Conservation (phyloP, 2,329 filamentous ascomycete genomes). For the Ophiocordyceps polyrhachis-furcata region DNA sequence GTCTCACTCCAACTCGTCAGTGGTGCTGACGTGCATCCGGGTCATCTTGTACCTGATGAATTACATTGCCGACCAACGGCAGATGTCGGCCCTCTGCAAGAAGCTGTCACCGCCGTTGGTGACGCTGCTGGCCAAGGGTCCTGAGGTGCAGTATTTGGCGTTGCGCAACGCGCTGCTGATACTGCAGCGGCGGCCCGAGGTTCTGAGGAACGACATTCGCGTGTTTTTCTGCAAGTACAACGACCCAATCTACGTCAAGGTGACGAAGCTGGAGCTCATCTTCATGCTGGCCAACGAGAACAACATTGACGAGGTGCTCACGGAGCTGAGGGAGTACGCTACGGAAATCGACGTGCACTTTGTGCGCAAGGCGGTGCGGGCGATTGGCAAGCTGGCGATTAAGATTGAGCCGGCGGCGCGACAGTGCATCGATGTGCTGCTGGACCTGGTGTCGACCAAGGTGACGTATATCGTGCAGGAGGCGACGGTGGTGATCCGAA, state of each 20-base stretch:
- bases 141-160: conserved; percentile 95
- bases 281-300: conserved; percentile 95
- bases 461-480: conserved; percentile 98
- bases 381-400: conserved; percentile 94
- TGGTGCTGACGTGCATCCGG: conserved; percentile 87
- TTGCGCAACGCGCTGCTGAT: conserved; percentile 87
- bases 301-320: conserved; percentile 89
- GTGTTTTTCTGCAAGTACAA: conserved; percentile 99
- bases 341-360: conserved; percentile 99
- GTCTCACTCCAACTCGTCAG: conserved; percentile 91
- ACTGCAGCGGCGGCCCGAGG: conserved; percentile 78
- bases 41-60: conserved; percentile 98
- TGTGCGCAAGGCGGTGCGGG: conserved; percentile 89
- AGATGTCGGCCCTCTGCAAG: conserved; percentile 68
- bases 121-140: conserved; percentile 84
- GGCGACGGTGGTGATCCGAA: conserved; percentile 93
- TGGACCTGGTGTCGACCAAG: conserved; percentile 93
- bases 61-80: conserved; percentile 84
- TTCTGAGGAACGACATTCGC: conserved; percentile 86
- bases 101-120: conserved; percentile 92
- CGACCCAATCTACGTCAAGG: conserved; percentile 97
- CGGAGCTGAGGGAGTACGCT: conserved; percentile 87
- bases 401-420: conserved; percentile 92
- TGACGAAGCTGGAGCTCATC: conserved; percentile 94
- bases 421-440: conserved; percentile 77